These are phyloP conservation scores for Limnanthes douglasii DNA, from an alignment of 345 rosid genomes.

Conservation along the genomic window DNA sequence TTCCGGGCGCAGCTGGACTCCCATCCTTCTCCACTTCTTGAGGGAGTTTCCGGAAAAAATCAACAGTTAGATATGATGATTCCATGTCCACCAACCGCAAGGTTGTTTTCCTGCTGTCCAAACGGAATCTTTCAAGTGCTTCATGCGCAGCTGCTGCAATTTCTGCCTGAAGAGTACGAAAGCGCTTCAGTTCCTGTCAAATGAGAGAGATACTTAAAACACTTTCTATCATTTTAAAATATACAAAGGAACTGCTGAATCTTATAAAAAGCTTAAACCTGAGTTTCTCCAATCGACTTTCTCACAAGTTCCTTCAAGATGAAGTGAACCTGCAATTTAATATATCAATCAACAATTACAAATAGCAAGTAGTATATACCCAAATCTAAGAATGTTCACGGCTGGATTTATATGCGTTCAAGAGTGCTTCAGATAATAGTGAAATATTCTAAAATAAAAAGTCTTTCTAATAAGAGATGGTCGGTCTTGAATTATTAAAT, in stretches of 20 bases:
- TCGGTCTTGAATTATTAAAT: too few relatives aligned
- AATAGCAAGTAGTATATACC: background rate
- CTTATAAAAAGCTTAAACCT: slow-evolving; percentile 32
- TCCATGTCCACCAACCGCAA: slow-evolving; percentile 60
- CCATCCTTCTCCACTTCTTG: slow-evolving; percentile 35
- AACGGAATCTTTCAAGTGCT: slow-evolving; percentile 45
- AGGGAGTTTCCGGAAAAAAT: slow-evolving; percentile 52
- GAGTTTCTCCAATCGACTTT: slow-evolving; percentile 41
- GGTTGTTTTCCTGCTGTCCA: slow-evolving; percentile 38
- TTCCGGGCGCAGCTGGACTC: slow-evolving; percentile 14
- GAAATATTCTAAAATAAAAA: too few relatives aligned
- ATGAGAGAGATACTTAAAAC: background rate
- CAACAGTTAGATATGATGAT: slow-evolving; percentile 48
- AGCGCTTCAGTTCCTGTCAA: slow-evolving; percentile 44
- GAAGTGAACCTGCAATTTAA: slow-evolving; percentile 43
- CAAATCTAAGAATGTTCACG: background rate
- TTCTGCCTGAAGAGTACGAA: slow-evolving; percentile 52
- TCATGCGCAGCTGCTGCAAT: slow-evolving; percentile 26
- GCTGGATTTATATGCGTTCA: too few relatives aligned
- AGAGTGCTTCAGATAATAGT: too few relatives aligned
- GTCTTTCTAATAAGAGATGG: background rate
- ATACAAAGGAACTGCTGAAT: too few relatives aligned
- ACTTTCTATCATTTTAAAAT: too few relatives aligned
- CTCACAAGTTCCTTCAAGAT: slow-evolving; percentile 51
- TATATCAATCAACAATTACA: background rate